Conservation (phyloP, 352 stramenopile species). For the Globisporangium barbulae region DNA sequence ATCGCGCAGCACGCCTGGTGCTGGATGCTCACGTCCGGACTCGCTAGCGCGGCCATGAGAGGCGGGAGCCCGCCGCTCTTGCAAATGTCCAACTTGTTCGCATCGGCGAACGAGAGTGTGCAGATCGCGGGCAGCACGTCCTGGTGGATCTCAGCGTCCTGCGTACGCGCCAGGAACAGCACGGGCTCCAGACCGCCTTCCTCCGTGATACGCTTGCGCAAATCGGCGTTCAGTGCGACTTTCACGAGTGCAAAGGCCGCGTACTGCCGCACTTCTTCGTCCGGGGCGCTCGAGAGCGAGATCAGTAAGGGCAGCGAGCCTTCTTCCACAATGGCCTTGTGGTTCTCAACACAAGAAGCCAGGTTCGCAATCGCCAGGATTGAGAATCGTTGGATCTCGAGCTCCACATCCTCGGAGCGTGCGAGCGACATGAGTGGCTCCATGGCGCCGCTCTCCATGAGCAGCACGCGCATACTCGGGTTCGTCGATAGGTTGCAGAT, state of each 20-base stretch:
- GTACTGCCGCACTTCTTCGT: slow-evolving; percentile 94
- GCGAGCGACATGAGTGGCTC: slow-evolving; percentile 94
- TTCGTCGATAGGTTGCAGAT: slow-evolving; percentile 96
- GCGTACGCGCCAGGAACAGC: slow-evolving; percentile 93
- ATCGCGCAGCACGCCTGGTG: slow-evolving; percentile 93
- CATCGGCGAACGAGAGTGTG: slow-evolving; percentile 90
- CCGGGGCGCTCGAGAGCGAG: slow-evolving; percentile 92
- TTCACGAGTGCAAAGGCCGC: slow-evolving; percentile 94
- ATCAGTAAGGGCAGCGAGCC: slow-evolving; percentile 93
- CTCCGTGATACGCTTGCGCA: slow-evolving; percentile 93
- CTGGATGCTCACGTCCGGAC: slow-evolving; percentile 74
- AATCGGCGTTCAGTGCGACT: slow-evolving; percentile 93
- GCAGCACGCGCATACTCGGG: slow-evolving; percentile 77
- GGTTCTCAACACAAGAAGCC: slow-evolving; percentile 92
- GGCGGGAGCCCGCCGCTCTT: slow-evolving; percentile 90
- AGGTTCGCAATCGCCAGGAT: slow-evolving; percentile 95
- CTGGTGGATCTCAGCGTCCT: slow-evolving; percentile 90
- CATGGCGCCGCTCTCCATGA: slow-evolving; percentile 93
- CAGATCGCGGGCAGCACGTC: slow-evolving; percentile 91
- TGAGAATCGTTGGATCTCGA: slow-evolving; percentile 94
- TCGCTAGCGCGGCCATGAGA: slow-evolving; percentile 80
- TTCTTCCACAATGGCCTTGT: slow-evolving; percentile 92
- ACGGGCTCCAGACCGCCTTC: slow-evolving; percentile 95
- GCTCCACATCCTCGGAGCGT: slow-evolving; percentile 92
- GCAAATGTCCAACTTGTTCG: slow-evolving; percentile 94